phyloP scores from a whole-genome alignment of 768 basidiomycete genomes.

The Agaricus blazei region DNA sequence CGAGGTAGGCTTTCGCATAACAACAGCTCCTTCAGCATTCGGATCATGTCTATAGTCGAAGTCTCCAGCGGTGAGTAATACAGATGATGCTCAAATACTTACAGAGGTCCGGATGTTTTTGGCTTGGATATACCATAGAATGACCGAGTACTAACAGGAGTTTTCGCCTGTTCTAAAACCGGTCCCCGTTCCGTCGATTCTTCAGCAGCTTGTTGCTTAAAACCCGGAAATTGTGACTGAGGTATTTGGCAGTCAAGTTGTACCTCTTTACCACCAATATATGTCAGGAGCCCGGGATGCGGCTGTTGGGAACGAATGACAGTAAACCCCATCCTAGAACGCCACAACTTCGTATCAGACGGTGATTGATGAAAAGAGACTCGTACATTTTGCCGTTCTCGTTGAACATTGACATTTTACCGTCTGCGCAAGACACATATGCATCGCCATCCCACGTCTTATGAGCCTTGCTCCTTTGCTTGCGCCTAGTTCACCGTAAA shows the following conservation, averaged over 20 bases:
- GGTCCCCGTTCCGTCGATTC: slow-evolving; percentile 1
- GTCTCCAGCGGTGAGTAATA: too few species aligned
- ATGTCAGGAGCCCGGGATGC: slow-evolving; percentile 38
- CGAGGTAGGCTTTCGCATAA: slow-evolving; percentile 76
- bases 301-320: slow-evolving; percentile 55
- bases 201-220: slow-evolving; percentile 15
- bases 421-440: slow-evolving; percentile 47
- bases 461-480: slow-evolving; percentile 67
- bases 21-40: slow-evolving; percentile 65
- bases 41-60: slow-evolving; percentile 64
- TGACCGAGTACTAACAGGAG: slow-evolving; percentile 25
- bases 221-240: slow-evolving; percentile 45
- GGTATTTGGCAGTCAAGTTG: slow-evolving; percentile 51
- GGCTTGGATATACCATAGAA: slow-evolving; percentile 52
- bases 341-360: not conserved
- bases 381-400: slow-evolving; percentile 68
- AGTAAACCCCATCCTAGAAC: slow-evolving; percentile 51
- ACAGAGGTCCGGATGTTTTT: slow-evolving; percentile 41
- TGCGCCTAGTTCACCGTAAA: slow-evolving; percentile 48
- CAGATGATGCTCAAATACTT: slow-evolving; percentile 16
- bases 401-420: slow-evolving; percentile 56
- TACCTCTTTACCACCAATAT: slow-evolving; percentile 56
- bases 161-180: slow-evolving; percentile 16
- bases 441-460: slow-evolving; percentile 86
- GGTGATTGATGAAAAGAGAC: not conserved